Base-by-base conservation (phyloP, 2,329 filamentous ascomycete species). In the Tetracladium maxilliforme region DNA sequence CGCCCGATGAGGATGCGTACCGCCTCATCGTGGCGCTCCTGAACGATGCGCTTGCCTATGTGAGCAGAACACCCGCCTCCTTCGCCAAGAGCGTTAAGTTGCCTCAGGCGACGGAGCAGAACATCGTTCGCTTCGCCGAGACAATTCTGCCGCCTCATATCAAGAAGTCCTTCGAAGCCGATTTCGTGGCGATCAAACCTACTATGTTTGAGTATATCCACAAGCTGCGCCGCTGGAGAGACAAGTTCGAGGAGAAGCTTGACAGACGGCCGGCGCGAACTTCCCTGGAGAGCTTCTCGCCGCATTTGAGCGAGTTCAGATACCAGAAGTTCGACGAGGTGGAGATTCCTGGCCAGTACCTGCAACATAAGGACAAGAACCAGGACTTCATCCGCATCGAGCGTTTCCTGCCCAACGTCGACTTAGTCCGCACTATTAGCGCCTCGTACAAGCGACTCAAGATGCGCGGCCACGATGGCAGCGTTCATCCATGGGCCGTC, bases 181-280 rank as follows among this genome's bases (percentile, higher is more conserved):
- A 99, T 52, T 98, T 99, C 50, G 90, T 98, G 10, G 61, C 70
- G 28, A 80, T 86, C 45, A 94, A 93, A 51, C 92, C 90, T 4
- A 95, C 86, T 2, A 94, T 98, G 84, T 79, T 80, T 45, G 86
- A 94, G 48, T 99, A 99, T 56, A 95, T 98, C 33, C 83, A 93
- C 49, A 95, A 94, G 50, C 61, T 98, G 26, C 78, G 90, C 22
- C 79, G 75, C 38, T 99, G 90, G 90, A 73, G 92, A 26, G 90
- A 94, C 53, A 90, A 93, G 47, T 94, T 98, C 39, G 90, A 95
- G 48, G 86, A 95, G 57, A 92, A 92, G 50, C 71, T 98, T 24
- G 90, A 99, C 47, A 77, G 86, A 12, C 70, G 90, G 25, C 62
- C 73, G 19, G 67, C 73, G 14, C 38, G 36, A 26, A 21, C 34